Conservation (phyloP, 805 yeast species). For the Cyberlindnera meyerae region DNA sequence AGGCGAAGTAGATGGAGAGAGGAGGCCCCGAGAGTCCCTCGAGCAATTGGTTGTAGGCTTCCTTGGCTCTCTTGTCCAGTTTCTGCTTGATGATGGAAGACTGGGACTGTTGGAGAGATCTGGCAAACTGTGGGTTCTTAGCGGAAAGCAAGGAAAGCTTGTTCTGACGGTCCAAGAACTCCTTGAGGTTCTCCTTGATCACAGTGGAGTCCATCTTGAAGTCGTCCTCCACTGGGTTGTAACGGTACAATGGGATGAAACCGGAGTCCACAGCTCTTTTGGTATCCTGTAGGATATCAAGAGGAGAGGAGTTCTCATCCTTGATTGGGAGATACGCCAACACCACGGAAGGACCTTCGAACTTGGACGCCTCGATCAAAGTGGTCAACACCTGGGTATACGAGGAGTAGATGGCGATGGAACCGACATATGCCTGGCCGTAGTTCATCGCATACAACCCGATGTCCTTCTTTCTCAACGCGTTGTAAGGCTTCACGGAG, state of each 20-base stretch:
- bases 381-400: slow-evolving; percentile 91
- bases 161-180: slow-evolving; percentile 86
- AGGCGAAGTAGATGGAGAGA: slow-evolving; percentile 72
- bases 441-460: slow-evolving; percentile 94
- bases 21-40: slow-evolving; percentile 91
- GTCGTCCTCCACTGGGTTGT: slow-evolving; percentile 52
- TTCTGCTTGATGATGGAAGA: slow-evolving; percentile 55
- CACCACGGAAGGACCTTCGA: slow-evolving; percentile 85
- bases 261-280: slow-evolving; percentile 89
- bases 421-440: slow-evolving; percentile 85
- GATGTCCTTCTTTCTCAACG: slow-evolving; percentile 75
- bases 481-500: slow-evolving; percentile 29
- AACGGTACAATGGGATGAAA: slow-evolving; percentile 94
- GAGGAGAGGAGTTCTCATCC: slow-evolving; percentile 59
- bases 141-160: slow-evolving; percentile 70
- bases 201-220: slow-evolving; percentile 84
- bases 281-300: slow-evolving; percentile 77
- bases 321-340: slow-evolving; percentile 83
- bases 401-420: slow-evolving; percentile 89
- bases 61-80: slow-evolving; percentile 66
- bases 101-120: slow-evolving; percentile 60
- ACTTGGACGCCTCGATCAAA: slow-evolving; percentile 81
- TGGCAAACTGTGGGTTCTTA: slow-evolving; percentile 68
- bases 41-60: slow-evolving; percentile 68
- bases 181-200: slow-evolving; percentile 68